Percentiles rank a stretch among this genome's conserved stretches.
phyloP scores from a whole-genome alignment of 306 rosid genomes.

The Amphicarpaea edgeworthii region DNA sequence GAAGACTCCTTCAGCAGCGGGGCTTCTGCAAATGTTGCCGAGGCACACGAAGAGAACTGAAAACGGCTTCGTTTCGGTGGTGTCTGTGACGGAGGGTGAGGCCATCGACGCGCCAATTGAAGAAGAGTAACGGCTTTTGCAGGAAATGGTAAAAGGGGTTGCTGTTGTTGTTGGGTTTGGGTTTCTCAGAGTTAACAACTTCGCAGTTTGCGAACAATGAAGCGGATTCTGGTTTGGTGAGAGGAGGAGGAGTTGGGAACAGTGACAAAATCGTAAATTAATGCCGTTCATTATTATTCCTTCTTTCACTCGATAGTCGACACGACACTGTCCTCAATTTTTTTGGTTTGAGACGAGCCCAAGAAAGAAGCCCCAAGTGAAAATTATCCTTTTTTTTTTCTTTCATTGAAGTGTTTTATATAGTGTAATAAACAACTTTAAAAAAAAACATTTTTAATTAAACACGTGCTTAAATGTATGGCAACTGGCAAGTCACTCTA shows the following conservation, averaged over 20 bases:
- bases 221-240: background rate
- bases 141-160: constrained; percentile 35
- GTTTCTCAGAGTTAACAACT: constrained; percentile 42
- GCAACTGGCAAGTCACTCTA: too few relatives aligned
- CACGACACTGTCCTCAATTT: constrained; percentile 48
- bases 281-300: constrained; percentile 9
- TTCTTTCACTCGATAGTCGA: background rate
- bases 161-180: background rate
- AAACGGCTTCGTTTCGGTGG: constrained; percentile 61
- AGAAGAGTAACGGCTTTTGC: constrained; percentile 30
- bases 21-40: constrained; percentile 95
- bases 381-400: too few relatives aligned
- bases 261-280: constrained; percentile 68
- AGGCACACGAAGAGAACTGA: constrained; percentile 82
- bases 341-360: background rate
- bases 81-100: constrained; percentile 51
- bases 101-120: constrained; percentile 69
- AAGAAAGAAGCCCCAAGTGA: background rate
- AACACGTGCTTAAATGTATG: too few relatives aligned
- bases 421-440: too few relatives aligned
- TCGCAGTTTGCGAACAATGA: constrained; percentile 37
- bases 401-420: too few relatives aligned
- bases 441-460: too few relatives aligned
- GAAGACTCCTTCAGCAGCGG: constrained; percentile 96
- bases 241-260: background rate